phyloP scores from a whole-genome alignment of 495 filamentous ascomycete genomes.

The Cetradonia linearis region DNA sequence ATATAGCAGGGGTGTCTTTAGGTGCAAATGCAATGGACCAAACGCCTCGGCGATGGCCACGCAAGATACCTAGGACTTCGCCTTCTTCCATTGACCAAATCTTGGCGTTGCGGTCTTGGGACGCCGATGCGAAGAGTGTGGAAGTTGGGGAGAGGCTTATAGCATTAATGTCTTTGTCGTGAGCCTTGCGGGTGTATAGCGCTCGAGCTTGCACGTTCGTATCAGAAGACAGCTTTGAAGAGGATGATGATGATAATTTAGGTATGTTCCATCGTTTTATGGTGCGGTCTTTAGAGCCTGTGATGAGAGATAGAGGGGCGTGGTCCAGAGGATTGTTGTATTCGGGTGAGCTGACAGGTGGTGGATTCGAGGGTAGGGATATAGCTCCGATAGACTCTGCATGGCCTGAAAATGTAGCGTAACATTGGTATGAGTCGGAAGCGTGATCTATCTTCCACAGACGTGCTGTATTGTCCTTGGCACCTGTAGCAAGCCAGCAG shows the following conservation, averaged over 20 bases:
- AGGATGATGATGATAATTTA: slow-evolving; percentile 33
- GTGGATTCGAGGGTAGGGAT: slow-evolving; percentile 58
- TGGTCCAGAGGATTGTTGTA: slow-evolving; percentile 58
- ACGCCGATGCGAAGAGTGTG: slow-evolving; percentile 80
- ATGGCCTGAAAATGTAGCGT: slow-evolving; percentile 76
- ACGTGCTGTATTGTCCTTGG: slow-evolving; percentile 90
- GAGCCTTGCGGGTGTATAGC: slow-evolving; percentile 77
- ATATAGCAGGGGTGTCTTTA: slow-evolving; percentile 56
- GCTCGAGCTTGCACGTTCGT: slow-evolving; percentile 36
- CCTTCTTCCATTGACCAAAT: slow-evolving; percentile 87
- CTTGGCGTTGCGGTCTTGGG: slow-evolving; percentile 92
- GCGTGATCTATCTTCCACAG: slow-evolving; percentile 81
- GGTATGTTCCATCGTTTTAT: slow-evolving; percentile 81
- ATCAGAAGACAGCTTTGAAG: slow-evolving; percentile 33
- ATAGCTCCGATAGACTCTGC: slow-evolving; percentile 93
- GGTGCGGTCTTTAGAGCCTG: slow-evolving; percentile 88
- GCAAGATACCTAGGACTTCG: slow-evolving; percentile 78
- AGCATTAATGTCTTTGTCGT: slow-evolving; percentile 98
- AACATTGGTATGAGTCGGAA: slow-evolving; percentile 63
- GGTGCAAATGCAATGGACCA: slow-evolving; percentile 91
- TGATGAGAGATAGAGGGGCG: slow-evolving; percentile 74
- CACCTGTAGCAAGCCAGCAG: slow-evolving; percentile 88
- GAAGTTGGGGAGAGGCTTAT: slow-evolving; percentile 63
- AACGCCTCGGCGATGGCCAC: slow-evolving; percentile 85
- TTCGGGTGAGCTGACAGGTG: slow-evolving; percentile 54